Evolutionary conservation across 768 basidiomycete species (phyloP).

Genomic region (Tulasnella sp.): DNA sequence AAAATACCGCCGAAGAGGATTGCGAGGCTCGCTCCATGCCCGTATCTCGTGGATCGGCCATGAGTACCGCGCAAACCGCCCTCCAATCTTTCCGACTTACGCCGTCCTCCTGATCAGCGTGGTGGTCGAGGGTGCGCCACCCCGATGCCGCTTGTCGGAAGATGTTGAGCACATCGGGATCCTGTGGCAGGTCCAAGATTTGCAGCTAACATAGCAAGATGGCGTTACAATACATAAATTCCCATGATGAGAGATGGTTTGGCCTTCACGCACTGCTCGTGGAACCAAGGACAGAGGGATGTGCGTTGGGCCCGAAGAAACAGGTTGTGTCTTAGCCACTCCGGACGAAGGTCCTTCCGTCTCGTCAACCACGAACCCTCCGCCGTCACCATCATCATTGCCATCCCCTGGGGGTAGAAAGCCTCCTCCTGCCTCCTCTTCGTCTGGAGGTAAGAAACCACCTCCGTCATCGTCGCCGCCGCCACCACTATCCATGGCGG

Average conservation of each 20-base stretch:
- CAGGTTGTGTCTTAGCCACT: neutral
- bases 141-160: slow-evolving; percentile 69
- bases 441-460: slow-evolving; percentile 9
- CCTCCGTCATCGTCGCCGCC: slow-evolving; percentile 8
- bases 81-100: slow-evolving; percentile 67
- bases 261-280: neutral
- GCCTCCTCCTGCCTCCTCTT: neutral
- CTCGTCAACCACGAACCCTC: neutral
- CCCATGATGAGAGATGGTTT: neutral
- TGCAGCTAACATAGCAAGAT: slow-evolving; percentile 35
- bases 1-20: neutral
- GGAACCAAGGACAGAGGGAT: slow-evolving; percentile 11
- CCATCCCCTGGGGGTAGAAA: neutral
- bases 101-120: slow-evolving; percentile 22
- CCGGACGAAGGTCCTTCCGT: neutral
- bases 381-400: neutral
- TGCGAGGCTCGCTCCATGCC: neutral
- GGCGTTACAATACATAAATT: neutral
- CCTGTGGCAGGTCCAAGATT: slow-evolving; percentile 46
- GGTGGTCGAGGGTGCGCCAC: slow-evolving; percentile 41
- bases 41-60: slow-evolving; percentile 32
- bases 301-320: neutral
- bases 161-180: slow-evolving; percentile 56
- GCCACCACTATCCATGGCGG: neutral
- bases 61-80: slow-evolving; percentile 64